Conservation (phyloP, 1,139 yeast genomes). For the Yamadazyma epiphylla region DNA sequence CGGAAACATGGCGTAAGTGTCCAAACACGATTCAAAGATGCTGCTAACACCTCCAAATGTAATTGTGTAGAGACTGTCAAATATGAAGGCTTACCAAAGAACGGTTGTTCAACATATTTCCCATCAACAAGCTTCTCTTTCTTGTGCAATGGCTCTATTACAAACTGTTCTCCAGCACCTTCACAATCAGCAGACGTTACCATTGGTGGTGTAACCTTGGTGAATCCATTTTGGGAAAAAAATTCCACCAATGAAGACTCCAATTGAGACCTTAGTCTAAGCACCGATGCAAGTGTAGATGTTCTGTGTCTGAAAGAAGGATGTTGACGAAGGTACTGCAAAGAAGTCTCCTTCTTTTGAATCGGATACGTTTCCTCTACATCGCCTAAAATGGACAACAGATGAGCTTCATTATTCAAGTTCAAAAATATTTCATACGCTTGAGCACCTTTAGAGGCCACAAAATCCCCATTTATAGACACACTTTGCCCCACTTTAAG, state of each 20-base stretch:
- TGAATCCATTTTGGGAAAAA: constrained; percentile 51
- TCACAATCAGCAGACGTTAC: constrained; percentile 92
- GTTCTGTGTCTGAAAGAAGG: constrained; percentile 85
- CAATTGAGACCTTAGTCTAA: constrained; percentile 69
- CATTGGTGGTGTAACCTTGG: constrained; percentile 81
- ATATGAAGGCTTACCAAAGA: constrained; percentile 66
- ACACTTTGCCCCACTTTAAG: constrained; percentile 43
- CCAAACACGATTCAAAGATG: constrained; percentile 82
- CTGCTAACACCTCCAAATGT: constrained; percentile 79
- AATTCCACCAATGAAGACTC: constrained; percentile 53
- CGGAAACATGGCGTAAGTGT: constrained; percentile 88
- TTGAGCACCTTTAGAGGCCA: constrained; percentile 31
- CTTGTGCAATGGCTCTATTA: constrained; percentile 34
- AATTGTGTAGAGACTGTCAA: constrained; percentile 90
- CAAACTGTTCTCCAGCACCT: constrained; percentile 93
- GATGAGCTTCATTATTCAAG: constrained; percentile 19
- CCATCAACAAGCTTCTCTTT: constrained; percentile 11
- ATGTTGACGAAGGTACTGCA: constrained; percentile 58
- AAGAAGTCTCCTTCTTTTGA: constrained; percentile 72
- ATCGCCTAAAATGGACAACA: constrained; percentile 39
- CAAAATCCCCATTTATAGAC: constrained; percentile 29
- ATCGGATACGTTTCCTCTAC: constrained; percentile 70
- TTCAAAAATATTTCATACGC: constrained; percentile 28
- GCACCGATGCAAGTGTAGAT: constrained; percentile 55
- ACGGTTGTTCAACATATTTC: constrained; percentile 24